phyloP scores from a whole-genome alignment of 1,284 basidiomycete species.

The Grifola frondosa region DNA sequence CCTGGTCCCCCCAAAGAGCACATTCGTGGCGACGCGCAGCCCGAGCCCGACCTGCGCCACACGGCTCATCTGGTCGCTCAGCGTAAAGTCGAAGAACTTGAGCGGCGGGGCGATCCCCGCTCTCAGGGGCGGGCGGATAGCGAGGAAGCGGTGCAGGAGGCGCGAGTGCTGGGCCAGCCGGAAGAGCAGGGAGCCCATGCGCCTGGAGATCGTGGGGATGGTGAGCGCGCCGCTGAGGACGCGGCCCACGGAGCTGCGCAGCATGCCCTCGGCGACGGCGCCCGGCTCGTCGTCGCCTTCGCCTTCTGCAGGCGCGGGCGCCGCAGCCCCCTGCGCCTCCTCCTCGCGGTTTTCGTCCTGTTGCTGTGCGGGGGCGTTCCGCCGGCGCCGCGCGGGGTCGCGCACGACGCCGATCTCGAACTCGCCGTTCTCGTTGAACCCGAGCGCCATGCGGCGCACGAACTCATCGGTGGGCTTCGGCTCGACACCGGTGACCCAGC shows the following conservation, averaged over 20 bases:
- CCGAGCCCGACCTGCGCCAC: slow-evolving; percentile 23
- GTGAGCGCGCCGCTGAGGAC: slow-evolving; percentile 64
- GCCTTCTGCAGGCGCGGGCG: slow-evolving; percentile 11
- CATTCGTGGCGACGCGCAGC: slow-evolving; percentile 41
- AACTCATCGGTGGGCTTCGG: slow-evolving; percentile 14
- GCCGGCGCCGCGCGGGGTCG: slow-evolving; percentile 1
- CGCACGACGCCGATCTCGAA: slow-evolving; percentile 40
- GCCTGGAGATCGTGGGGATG: slow-evolving; percentile 60
- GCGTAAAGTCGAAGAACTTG: slow-evolving; percentile 12
- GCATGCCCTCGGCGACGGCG: slow-evolving; percentile 53
- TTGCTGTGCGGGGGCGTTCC: slow-evolving; percentile 2
- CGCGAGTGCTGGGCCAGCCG: slow-evolving; percentile 49
- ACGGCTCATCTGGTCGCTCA: slow-evolving; percentile 7
- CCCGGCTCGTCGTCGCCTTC: slow-evolving; percentile 28
- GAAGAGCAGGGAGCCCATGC: slow-evolving; percentile 62
- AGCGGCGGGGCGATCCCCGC: slow-evolving; percentile 4
- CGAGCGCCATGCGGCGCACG: slow-evolving; percentile 27
- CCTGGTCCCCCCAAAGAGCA: slow-evolving; percentile 54
- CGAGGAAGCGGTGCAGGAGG: slow-evolving; percentile 55
- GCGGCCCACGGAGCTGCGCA: slow-evolving; percentile 60
- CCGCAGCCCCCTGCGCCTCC: slow-evolving; percentile 6
- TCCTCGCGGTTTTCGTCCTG: slow-evolving; percentile 4
- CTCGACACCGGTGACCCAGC: slow-evolving; percentile 45
- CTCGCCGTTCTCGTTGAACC: slow-evolving; percentile 45
- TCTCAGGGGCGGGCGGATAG: slow-evolving; percentile 39